phyloP scores from a whole-genome alignment of 768 basidiomycete species.

The Mycena maculata region DNA sequence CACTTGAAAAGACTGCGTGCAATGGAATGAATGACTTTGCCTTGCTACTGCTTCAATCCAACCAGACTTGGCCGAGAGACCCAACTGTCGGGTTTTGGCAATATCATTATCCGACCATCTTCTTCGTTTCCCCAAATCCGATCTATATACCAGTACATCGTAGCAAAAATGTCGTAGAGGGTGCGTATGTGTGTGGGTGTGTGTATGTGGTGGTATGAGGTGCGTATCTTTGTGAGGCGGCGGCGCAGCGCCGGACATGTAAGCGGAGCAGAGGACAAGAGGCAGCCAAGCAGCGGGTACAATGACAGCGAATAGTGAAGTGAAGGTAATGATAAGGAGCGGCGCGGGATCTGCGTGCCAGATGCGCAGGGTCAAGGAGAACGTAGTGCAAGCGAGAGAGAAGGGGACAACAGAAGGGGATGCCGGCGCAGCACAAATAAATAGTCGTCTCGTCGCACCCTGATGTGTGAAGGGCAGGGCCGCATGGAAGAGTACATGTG shows the following conservation, averaged over 20 bases:
- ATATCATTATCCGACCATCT: not conserved
- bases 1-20: no score
- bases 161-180: not conserved
- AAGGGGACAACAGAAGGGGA: slow-evolving; percentile 14
- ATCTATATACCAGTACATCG: slow-evolving; percentile 17
- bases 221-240: not conserved
- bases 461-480: not conserved
- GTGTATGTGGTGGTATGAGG: not conserved
- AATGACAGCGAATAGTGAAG: not conserved
- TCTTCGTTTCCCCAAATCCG: not conserved
- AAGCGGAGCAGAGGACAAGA: not conserved
- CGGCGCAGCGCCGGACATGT: not conserved
- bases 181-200: not conserved
- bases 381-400: not conserved
- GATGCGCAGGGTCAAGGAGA: slow-evolving; percentile 7
- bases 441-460: slow-evolving; percentile 4
- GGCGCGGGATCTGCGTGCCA: not conserved
- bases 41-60: no score
- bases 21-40: no score
- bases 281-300: not conserved
- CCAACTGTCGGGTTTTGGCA: no score
- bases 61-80: no score
- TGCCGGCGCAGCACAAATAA: no score
- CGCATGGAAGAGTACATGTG: no score
- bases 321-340: not conserved